Conservation (phyloP, 78 protist species). For the Guillardia theta region DNA sequence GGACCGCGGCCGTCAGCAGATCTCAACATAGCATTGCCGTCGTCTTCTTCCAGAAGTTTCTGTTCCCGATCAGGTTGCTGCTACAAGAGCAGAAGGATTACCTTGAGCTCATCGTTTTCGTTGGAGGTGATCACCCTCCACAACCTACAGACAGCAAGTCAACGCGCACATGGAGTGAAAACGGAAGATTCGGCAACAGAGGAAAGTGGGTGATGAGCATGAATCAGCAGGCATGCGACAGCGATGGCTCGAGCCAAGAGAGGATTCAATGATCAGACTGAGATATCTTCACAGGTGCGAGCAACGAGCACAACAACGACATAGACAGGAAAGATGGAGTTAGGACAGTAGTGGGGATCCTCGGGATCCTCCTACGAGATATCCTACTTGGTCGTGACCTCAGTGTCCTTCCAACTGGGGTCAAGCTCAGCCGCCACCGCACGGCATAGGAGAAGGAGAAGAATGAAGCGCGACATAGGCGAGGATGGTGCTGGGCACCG, state of each 20-base stretch:
- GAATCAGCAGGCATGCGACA: neutral
- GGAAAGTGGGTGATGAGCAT: neutral
- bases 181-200: neutral
- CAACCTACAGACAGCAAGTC: neutral
- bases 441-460: neutral
- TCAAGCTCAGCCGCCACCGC: neutral
- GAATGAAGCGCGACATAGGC: no score
- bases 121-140: neutral
- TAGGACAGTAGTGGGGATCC: neutral
- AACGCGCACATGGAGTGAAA: no score
- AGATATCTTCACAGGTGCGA: neutral
- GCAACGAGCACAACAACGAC: no score
- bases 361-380: no score
- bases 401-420: conserved; percentile 21
- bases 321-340: neutral
- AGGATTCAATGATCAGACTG: neutral
- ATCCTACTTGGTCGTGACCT: neutral
- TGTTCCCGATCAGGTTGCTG: no score
- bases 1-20: conserved; percentile 22
- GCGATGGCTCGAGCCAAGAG: neutral
- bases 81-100: neutral
- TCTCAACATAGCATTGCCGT: neutral
- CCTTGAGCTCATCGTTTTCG: neutral
- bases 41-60: neutral
- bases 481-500: no score